Evolutionary conservation across 352 stramenopile species (phyloP), one percentile per base, ranked within the genome.

Genomic region (Pythium plurisporium): DNA sequence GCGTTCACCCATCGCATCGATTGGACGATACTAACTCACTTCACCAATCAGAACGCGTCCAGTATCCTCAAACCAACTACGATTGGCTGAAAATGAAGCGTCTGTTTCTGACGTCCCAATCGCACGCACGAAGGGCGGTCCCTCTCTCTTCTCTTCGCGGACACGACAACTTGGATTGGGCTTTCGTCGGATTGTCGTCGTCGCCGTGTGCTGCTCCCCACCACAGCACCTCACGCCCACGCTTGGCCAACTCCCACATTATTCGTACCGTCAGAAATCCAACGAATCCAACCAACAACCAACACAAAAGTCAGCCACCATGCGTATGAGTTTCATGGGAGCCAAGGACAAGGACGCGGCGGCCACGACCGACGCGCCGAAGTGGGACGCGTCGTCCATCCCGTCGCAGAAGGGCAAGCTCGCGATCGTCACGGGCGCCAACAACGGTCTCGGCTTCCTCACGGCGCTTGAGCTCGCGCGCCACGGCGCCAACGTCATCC

Each of bases 351-450:
- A 31, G n/a, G 19, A 44, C 7, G 17, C 38, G 19, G 5, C 19
- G 38, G 29, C 31, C 29, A 19, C 31, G 27, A 4, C 19, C 19
- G 30, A 6, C 20, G 17, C 30, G 37, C 38, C 51, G 2, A 55
- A 62, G 10, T 62, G 55, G 55, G 55, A 62, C 12, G 55, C 45
- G 19, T 23, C 44, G 19, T 26, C 55, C 22, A 59, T 51, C 5
- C 8, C 29, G 5, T 51, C 51, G 26, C 51, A 44, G 11, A 29
- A 46, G 2, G 74, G 64, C 20, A 96, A 82, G 25, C 56, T 96
- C 52, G 81, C 74, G 15, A 65, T 96, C 50, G 79, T 96, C 51
- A 96, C 87, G 11, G 89, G 86, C 25, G 69, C 59, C 46, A 96
- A 95, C 61, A 72, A 83, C 11, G 82, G 86, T 15, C 68, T 97